A percentile compares a stretch with the other conserved stretches of the same genome.
Conservation (phyloP, 2,329 filamentous ascomycete genomes). For the Neofusicoccum umdonicola region DNA sequence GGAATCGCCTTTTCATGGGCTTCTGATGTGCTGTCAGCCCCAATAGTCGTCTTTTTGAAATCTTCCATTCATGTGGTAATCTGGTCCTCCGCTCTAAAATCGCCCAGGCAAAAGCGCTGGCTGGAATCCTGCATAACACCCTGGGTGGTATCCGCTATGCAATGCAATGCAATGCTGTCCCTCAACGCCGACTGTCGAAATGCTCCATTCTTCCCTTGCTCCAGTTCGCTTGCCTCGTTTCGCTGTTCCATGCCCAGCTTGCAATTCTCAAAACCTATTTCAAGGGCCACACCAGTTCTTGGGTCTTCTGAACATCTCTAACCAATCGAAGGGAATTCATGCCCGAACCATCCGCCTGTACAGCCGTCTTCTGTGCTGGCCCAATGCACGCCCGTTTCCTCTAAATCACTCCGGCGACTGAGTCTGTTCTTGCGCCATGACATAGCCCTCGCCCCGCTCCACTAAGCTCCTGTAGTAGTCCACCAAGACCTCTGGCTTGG, state of each 20-base stretch:
- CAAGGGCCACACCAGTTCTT: not conserved
- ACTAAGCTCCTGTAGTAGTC: conserved; percentile 91
- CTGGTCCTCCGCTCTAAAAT: conserved; percentile 11
- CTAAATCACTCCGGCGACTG: not conserved
- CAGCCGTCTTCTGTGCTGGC: not conserved
- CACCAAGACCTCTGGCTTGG: conserved; percentile 86
- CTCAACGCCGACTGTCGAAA: conserved; percentile 14
- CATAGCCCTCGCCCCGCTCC: conserved; percentile 61
- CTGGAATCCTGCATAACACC: conserved; percentile 8
- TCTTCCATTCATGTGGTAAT: conserved; percentile 1
- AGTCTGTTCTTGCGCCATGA: conserved; percentile 39
- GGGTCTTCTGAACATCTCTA: not conserved
- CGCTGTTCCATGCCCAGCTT: not conserved
- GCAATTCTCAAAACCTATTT: not conserved
- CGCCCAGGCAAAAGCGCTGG: conserved; percentile 12
- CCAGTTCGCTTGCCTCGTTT: not conserved
- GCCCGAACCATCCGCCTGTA: not conserved
- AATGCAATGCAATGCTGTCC: conserved; percentile 19
- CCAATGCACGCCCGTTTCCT: not conserved
- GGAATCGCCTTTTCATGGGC: not conserved
- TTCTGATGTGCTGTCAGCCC: conserved; percentile 3
- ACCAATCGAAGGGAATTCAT: not conserved
- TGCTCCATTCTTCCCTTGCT: conserved; percentile 10
- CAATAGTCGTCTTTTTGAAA: not conserved
- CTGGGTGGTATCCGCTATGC: conserved; percentile 17